Percentiles rank a stretch among this genome's conserved stretches.
phyloP scores from a whole-genome alignment of 768 basidiomycete genomes.

The Podaxis sp. region DNA sequence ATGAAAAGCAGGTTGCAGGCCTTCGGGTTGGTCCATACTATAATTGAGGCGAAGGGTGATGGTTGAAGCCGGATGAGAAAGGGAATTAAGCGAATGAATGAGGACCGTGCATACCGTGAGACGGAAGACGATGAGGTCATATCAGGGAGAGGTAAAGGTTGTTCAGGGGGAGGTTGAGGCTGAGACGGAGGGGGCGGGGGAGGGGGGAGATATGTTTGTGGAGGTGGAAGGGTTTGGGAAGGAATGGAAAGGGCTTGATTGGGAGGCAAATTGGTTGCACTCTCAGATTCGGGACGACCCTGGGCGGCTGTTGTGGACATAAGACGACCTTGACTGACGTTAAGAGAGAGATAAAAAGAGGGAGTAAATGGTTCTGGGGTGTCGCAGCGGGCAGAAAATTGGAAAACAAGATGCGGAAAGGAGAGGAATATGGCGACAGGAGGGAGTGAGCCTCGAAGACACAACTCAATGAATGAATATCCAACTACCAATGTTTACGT shows the following conservation, averaged over 20 bases:
- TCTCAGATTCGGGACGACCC: constrained; percentile 14
- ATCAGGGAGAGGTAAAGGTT: constrained; percentile 10
- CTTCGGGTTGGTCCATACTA: constrained; percentile 20
- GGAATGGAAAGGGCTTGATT: constrained; percentile 11
- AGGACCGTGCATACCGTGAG: constrained; percentile 12
- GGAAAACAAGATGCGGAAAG: neutral
- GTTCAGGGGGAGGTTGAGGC: neutral
- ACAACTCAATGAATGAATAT: constrained; percentile 7
- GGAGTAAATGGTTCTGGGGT: neutral
- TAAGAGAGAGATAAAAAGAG: neutral
- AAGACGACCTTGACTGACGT: neutral
- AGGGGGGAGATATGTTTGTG: neutral
- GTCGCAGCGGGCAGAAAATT: neutral
- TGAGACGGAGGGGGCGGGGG: neutral
- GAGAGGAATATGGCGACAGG: neutral
- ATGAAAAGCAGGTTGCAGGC: constrained; percentile 23
- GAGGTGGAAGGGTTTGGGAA: constrained; percentile 14
- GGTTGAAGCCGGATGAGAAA: constrained; percentile 7
- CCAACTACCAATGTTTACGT: constrained; percentile 9
- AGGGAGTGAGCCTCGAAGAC: constrained; percentile 1
- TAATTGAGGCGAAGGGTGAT: neutral
- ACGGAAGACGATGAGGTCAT: constrained; percentile 15
- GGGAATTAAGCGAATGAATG: neutral
- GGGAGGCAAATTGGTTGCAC: constrained; percentile 16
- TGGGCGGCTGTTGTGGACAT: constrained; percentile 16